Evolutionary conservation across 306 rosid genomes (phyloP).

Genomic region (Cicer arietinum): DNA sequence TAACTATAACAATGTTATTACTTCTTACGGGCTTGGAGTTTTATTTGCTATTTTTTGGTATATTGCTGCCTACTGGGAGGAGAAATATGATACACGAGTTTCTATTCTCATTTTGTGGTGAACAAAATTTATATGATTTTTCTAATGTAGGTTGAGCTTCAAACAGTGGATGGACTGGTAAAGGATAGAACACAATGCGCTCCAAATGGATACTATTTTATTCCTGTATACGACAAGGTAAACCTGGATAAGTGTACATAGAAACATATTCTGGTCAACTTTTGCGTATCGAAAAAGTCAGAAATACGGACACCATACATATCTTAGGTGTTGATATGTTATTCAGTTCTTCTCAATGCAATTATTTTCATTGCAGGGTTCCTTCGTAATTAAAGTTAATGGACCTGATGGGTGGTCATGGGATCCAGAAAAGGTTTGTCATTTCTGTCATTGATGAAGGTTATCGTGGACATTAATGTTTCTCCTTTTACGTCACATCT

Average conservation of each 20-base stretch:
- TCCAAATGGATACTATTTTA: slow-evolving; percentile 98
- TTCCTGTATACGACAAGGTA: slow-evolving; percentile 99
- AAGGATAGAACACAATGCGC: slow-evolving; percentile 97
- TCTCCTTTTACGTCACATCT: slow-evolving; percentile 24
- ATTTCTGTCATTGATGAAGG: slow-evolving; percentile 32
- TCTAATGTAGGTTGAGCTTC: slow-evolving; percentile 89
- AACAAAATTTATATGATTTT: slow-evolving; percentile 16
- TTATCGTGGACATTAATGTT: not conserved
- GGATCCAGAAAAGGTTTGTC: slow-evolving; percentile 83
- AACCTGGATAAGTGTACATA: slow-evolving; percentile 25
- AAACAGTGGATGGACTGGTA: slow-evolving; percentile 86
- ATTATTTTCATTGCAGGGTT: slow-evolving; percentile 68
- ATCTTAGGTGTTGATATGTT: not conserved
- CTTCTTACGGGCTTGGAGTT: not conserved
- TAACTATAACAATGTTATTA: not conserved
- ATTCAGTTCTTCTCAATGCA: slow-evolving; percentile 46
- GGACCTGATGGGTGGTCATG: slow-evolving; percentile 99
- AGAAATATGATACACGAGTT: no score
- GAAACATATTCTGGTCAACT: slow-evolving; percentile 26
- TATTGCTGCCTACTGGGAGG: slow-evolving; percentile 6
- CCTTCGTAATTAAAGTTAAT: slow-evolving; percentile 77
- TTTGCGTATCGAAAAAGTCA: slow-evolving; percentile 2
- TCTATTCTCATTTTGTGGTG: slow-evolving; percentile 9
- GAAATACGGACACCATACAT: not conserved
- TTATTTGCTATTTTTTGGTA: not conserved